Base-by-base conservation (phyloP, 768 basidiomycete genomes). In the Podaxis sp. region DNA sequence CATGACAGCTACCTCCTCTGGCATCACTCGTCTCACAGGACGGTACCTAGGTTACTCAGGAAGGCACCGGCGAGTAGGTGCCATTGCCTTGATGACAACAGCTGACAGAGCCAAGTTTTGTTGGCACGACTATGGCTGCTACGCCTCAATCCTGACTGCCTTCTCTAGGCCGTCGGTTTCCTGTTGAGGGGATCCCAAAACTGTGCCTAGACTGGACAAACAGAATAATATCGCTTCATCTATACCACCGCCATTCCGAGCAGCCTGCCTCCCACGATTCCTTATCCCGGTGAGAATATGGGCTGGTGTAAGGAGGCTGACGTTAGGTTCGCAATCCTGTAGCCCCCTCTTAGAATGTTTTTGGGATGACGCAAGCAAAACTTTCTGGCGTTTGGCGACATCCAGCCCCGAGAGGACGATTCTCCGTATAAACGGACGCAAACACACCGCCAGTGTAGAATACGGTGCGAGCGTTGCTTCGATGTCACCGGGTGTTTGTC, bases 271-370 rank as follows among this genome's bases (percentile, higher is more conserved):
- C 24, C 62, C 49, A 15, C 40, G 51, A 24, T 28, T 49, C 44
- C 77, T 66, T 53, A 80, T 69, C 48, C 80, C 78, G 36, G 72
- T 73, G n/a, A 81, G 67, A 57, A 83, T 72, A 63, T 83, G 81
- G 6, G 77, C 71, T 37, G 81, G 79, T 48, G 78, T 80, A 64
- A 84, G 72, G 44, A 80, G 65, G 46, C 64, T 68, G 22, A 60
- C 63, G 6, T 62, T 24, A 60, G 68, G 55, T 55, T 66, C 54
- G 50, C 60, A 24, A 61, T 63, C 56, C 64, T 65, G 56, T 37
- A 56, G 51, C 56, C 65, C 58, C 38, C 65, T 61, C 51, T 66
- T 61, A 50, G 67, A 38, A 54, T 63, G 54, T 64, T 68, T 67
- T 36, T 40, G 65, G 62, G 50, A 57, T 58, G 54, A 58, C 46